Conservation (phyloP, 2,329 filamentous ascomycete genomes). For the Fusarium domesticum region DNA sequence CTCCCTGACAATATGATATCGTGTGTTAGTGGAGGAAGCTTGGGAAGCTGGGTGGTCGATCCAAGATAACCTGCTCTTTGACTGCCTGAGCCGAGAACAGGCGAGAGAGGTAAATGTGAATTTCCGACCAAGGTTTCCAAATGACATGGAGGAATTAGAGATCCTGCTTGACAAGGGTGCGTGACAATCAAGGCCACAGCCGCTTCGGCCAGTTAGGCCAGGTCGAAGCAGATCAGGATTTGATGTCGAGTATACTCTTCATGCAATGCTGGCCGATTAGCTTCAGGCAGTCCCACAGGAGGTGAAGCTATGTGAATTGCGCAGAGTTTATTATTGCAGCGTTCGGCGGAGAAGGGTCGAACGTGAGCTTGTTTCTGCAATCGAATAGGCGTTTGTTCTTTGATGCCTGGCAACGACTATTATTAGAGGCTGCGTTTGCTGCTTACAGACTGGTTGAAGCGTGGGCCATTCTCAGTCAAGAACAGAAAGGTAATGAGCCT, state of each 20-base stretch:
- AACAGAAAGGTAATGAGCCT: background rate
- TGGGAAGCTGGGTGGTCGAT: constrained; percentile 20
- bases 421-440: background rate
- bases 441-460: background rate
- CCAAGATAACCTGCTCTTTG: constrained; percentile 18
- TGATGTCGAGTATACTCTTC: background rate
- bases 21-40: constrained; percentile 22
- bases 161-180: constrained; percentile 1
- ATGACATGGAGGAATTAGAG: constrained; percentile 27
- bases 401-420: background rate
- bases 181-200: too few relatives aligned
- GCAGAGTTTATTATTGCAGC: background rate
- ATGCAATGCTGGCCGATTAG: background rate
- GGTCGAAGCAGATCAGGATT: background rate
- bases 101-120: constrained; percentile 24
- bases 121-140: constrained; percentile 23
- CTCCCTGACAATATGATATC: constrained; percentile 22
- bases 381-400: background rate
- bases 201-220: background rate
- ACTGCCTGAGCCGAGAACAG: constrained; percentile 18
- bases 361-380: background rate
- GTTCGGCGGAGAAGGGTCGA: background rate
- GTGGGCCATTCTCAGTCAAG: background rate
- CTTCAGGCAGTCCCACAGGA: background rate
- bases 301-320: background rate